Evolutionary conservation across 768 basidiomycete species (phyloP).

Genomic region (Auricularia sp.): DNA sequence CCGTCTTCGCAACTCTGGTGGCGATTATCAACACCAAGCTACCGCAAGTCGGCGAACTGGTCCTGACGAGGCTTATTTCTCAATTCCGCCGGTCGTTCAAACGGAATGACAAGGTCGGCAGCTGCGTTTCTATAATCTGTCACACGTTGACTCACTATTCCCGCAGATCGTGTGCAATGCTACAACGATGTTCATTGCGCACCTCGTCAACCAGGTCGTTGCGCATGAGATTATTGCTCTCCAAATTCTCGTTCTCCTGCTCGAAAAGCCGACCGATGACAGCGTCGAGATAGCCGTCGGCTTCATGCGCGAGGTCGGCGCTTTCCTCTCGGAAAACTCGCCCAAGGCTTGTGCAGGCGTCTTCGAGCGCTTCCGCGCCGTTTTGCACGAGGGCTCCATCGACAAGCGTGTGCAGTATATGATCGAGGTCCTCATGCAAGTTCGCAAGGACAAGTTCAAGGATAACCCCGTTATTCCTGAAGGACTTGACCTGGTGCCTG

Average conservation of each 20-base stretch:
- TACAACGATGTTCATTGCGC: constrained; percentile 70
- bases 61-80: constrained; percentile 80
- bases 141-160: neutral
- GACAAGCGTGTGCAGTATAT: constrained; percentile 97
- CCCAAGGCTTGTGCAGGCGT: constrained; percentile 92
- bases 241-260: constrained; percentile 88
- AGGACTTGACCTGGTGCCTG: constrained; percentile 91
- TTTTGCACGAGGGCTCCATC: constrained; percentile 89
- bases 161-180: constrained; percentile 44
- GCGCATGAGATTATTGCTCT: constrained; percentile 92
- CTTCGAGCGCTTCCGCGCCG: constrained; percentile 93
- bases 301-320: constrained; percentile 94
- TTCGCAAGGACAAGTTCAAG: constrained; percentile 97
- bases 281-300: constrained; percentile 97
- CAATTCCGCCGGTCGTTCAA: constrained; percentile 94
- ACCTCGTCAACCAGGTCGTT: constrained; percentile 63
- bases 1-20: constrained; percentile 90
- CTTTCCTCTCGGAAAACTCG: constrained; percentile 85
- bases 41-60: constrained; percentile 82
- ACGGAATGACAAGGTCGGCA: constrained; percentile 87
- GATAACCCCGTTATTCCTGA: constrained; percentile 93
- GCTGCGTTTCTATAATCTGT: neutral
- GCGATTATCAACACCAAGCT: constrained; percentile 95
- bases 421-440: constrained; percentile 99
- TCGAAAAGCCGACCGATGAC: constrained; percentile 93